Evolutionary conservation across 352 stramenopile species (phyloP), one percentile per base, ranked within the genome.

Genomic region (Globisporangium polare): DNA sequence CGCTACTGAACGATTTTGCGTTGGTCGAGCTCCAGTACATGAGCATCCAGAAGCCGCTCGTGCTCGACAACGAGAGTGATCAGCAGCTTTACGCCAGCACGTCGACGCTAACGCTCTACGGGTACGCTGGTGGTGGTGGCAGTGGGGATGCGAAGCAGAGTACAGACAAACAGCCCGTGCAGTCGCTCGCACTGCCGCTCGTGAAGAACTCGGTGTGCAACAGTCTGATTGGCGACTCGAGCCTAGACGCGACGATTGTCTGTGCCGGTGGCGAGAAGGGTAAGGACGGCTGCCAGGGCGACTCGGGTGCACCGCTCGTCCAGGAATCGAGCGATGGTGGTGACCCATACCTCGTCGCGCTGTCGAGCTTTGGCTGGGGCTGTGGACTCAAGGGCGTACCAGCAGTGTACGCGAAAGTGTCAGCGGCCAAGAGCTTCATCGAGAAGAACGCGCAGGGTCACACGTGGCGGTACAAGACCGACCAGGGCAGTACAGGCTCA

Each of bases 1-100:
- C 62, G 10, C 66, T 67, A 35, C 9, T 18, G 6, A 62, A 78
- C 27, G 71, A 83, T 53, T 76, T 69, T 65, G 71, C 66, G 20
- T 47, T 83, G 12, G 49, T 83, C 6, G 62, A 78, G 50, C 71
- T 83, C 24, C 53, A 69, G 62, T 75, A 70, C 62, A 73, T 74
- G n/a, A 76, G 67, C 45, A 64, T 78, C 26, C 72, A 79, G 45
- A 2, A 41, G 12, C 72, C 72, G 22, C 71, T 79, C 24, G 31
- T 54, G 13, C 63, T 79, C 4, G 71, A 73, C 50, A 62, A 63
- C 20, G 60, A 57, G 15, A 22, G 7, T 2, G 53, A 54, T 13
- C 4, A 13, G 0, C 54, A 62, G 12, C 24, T 62, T 2, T 45
- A 58, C 33, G 9, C 18, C 35, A 46, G 24, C 33, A 37, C 12